A percentile compares a stretch with the other conserved stretches of the same genome.
phyloP scores from a whole-genome alignment of 148 eudicot species.

The Arctostaphylos glauca region DNA sequence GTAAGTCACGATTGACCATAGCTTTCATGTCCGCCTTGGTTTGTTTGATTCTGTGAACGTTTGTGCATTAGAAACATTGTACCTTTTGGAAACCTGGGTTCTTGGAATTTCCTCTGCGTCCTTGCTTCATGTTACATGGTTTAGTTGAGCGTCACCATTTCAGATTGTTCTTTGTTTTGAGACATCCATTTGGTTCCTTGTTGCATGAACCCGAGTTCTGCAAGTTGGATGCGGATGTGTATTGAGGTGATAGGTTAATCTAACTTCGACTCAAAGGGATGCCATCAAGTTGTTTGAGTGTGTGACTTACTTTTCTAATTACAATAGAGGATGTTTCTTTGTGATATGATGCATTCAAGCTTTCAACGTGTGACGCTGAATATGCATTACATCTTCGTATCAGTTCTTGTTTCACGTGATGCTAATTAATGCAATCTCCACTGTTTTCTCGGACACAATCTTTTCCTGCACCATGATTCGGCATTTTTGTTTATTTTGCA shows the following conservation, averaged over 20 bases:
- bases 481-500: background rate
- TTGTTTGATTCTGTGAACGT: background rate
- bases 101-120: background rate
- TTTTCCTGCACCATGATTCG: background rate
- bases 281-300: background rate
- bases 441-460: background rate
- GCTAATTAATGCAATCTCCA: background rate
- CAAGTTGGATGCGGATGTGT: background rate
- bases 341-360: background rate
- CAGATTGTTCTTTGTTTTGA: background rate
- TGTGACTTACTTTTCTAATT: background rate
- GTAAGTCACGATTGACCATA: slow-evolving; percentile 34
- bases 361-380: background rate
- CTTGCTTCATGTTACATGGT: background rate
- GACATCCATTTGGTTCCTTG: background rate
- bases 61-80: background rate
- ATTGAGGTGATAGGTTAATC: background rate
- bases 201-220: background rate
- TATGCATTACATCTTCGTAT: background rate
- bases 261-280: background rate
- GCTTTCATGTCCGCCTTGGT: background rate
- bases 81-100: background rate
- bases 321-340: background rate
- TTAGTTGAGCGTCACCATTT: background rate
- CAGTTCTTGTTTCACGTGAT: background rate